These are phyloP conservation scores for Paraglomus brasilianum DNA, from an alignment of 192 early-diverging fungal genomes.

Conservation along the genomic window DNA sequence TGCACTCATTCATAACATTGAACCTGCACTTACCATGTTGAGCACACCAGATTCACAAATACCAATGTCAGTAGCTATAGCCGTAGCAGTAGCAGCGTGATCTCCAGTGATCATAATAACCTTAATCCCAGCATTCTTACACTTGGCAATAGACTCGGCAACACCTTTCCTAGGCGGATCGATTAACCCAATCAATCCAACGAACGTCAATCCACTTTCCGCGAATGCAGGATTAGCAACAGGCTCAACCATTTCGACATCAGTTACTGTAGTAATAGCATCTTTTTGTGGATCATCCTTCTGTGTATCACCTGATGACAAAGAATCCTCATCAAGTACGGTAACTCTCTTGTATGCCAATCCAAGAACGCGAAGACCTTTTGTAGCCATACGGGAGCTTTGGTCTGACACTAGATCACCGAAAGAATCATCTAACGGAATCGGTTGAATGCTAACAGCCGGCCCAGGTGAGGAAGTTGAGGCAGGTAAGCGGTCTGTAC, in stretches of 20 bases:
- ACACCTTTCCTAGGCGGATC: slow-evolving; percentile 90
- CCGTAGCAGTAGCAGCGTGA: slow-evolving; percentile 88
- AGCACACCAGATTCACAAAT: slow-evolving; percentile 68
- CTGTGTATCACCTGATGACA: slow-evolving; percentile 36
- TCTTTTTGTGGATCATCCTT: slow-evolving; percentile 47
- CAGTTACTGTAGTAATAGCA: slow-evolving; percentile 37
- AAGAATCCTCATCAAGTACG: slow-evolving; percentile 31
- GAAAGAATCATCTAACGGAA: slow-evolving; percentile 60
- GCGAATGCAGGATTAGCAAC: slow-evolving; percentile 54
- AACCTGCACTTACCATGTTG: slow-evolving; percentile 36
- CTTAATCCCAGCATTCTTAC: slow-evolving; percentile 90
- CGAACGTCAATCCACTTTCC: slow-evolving; percentile 76
- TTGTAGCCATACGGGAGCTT: slow-evolving; percentile 70
- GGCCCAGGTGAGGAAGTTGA: slow-evolving; percentile 28
- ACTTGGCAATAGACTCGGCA: slow-evolving; percentile 72
- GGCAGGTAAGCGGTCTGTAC: slow-evolving; percentile 53
- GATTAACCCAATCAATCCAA: slow-evolving; percentile 89
- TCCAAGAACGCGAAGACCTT: slow-evolving; percentile 87
- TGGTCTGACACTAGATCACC: slow-evolving; percentile 61
- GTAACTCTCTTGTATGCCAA: slow-evolving; percentile 70
- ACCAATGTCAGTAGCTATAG: slow-evolving; percentile 87
- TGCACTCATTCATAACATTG: background rate
- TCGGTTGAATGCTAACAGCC: slow-evolving; percentile 23
- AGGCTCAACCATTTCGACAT: slow-evolving; percentile 53
- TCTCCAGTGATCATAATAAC: slow-evolving; percentile 99